Evolutionary conservation across 345 rosid genomes (phyloP).

Genomic region (Erucastrum elatum): DNA sequence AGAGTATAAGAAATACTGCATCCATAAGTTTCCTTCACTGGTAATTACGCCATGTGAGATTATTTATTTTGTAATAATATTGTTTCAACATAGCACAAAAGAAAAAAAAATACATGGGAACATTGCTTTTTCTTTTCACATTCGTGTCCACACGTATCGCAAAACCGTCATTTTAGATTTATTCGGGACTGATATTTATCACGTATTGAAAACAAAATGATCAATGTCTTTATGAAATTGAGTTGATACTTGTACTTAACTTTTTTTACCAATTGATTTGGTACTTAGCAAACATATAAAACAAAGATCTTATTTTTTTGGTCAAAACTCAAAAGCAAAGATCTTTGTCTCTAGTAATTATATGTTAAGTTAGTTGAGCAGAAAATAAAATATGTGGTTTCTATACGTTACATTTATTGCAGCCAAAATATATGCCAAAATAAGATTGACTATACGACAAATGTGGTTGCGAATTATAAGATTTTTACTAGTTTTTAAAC

Average conservation of each 20-base stretch:
- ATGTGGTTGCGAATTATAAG: not conserved
- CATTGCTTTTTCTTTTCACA: not conserved
- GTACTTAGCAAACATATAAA: not conserved
- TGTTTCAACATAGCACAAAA: not conserved
- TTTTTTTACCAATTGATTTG: not conserved
- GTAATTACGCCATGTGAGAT: not conserved
- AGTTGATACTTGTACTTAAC: not conserved
- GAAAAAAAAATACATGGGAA: not conserved
- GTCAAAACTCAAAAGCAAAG: not conserved
- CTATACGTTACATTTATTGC: not conserved
- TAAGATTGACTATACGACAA: not conserved
- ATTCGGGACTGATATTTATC: not conserved
- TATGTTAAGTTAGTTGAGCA: not conserved
- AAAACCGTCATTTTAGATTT: not conserved
- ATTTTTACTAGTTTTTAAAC: not conserved
- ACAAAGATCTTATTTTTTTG: not conserved
- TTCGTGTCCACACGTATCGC: not conserved
- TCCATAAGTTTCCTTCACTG: not conserved
- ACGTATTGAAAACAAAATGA: not conserved
- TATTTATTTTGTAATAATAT: not conserved
- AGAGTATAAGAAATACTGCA: not conserved
- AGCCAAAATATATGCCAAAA: not conserved
- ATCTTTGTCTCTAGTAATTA: not conserved
- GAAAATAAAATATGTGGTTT: not conserved
- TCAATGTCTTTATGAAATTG: not conserved